Evolutionary conservation across 2,329 filamentous ascomycete species (phyloP), one percentile per base, ranked within the genome.

Genomic region (Cladosporium sp.): DNA sequence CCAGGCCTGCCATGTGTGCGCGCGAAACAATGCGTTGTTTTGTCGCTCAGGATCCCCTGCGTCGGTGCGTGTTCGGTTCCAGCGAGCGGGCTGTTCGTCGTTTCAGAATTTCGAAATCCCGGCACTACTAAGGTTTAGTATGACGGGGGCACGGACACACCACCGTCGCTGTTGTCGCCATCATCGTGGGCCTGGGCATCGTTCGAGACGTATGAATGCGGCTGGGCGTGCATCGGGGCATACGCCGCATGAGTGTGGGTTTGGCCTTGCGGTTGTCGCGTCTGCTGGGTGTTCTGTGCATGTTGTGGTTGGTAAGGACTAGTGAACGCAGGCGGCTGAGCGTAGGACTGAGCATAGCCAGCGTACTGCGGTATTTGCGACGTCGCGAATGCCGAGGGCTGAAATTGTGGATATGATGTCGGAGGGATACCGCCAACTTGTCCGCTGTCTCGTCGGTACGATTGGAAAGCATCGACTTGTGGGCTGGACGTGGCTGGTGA

Each of bases 391-490:
- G 55, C 68, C 11, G 70, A 65, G 7, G 67, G 59, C 44, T 71
- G 69, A 64, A 74, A 76, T 16, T 72, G 69, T 21, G 67, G 65
- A 65, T 73, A 75, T 2, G 68, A 64, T n/a, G 69, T 63, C 7
- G 67, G 62, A n/a, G 70, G 68, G 14, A 69, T 67, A n/a, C 67
- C 69, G 57, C 67, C 67, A 10, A 72, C 35, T 44, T 71, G 70
- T 50, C 66, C 64, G 64, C 69, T 72, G 52, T 65, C 67, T 57
- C 70, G 57, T 37, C 69, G 66, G 35, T 71, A 72, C 5, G 67
- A 21, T 14, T 67, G 61, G 55, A 69, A 60, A 49, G 61, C 64
- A 10, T 64, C 62, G 33, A 65, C 60, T 46, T 65, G 67, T 8
- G 68, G 33, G 56, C 40, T 64, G 14, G 60, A 46, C 21, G 40